Evolutionary conservation across 345 rosid genomes (phyloP), one percentile per base, ranked within the genome.

Genomic region (Hibiscus tridactylites): DNA sequence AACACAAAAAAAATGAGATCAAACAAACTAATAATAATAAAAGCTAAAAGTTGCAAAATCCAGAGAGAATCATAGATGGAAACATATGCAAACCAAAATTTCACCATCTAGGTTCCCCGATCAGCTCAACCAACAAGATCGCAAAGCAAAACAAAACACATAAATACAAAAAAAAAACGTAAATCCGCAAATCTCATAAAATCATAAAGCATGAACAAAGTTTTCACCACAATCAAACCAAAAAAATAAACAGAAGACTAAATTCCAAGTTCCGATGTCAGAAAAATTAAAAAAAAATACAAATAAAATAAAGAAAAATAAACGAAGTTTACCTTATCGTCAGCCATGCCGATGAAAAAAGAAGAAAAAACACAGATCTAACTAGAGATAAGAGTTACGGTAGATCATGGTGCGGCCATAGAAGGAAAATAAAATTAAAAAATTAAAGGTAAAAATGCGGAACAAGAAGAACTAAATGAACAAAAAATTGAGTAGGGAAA

Each of bases 11-110:
- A 73, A 1, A 3, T 17, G 19, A 65, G 44, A 39, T 39, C 28
- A 35, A 60, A 11, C 16, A 33, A 66, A 11, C 56, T 39, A 0
- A 4, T 0, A 29, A 3, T 49, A 0, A 49, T 12, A 16, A 46
- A 2, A 19, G 16, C 65, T 16, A 17, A 47, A 10, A 75, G 28
- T 33, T 26, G 56, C 44, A 58, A 47, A 28, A 49, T 15, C 33
- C 71, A 65, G 29, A 31, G 21, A n/a, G 49, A 73, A 76, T 61
- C 77, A 49, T 31, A 64, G 80, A 81, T 75, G 77, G 12, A 69
- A 61, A 60, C 1, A 29, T 56, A 37, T 52, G 7, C 35, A 44
- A 1, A 19, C 37, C n/a, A 49, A 56, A 5, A 66, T 52, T 37
- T n/a, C n/a, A 54, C 19, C 52, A 16, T 57, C 31, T 37, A 19